phyloP scores from a whole-genome alignment of 768 basidiomycete species.

The Leccinum barrowsii region DNA sequence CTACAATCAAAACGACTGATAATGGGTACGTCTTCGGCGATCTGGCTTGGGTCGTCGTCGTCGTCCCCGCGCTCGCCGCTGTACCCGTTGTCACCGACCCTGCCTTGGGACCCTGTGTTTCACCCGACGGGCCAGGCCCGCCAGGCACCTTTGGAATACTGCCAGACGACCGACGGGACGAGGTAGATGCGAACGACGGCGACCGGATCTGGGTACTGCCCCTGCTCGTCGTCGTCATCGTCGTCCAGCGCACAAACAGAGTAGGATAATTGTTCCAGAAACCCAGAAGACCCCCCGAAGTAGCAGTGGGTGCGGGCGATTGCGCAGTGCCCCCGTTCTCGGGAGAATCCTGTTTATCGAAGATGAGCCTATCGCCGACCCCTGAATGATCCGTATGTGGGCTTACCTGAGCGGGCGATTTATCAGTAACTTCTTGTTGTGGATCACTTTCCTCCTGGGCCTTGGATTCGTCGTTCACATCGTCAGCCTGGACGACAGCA shows the following conservation, averaged over 20 bases:
- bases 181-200: slow-evolving; percentile 14
- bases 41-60: slow-evolving; percentile 3
- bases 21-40: slow-evolving; percentile 35
- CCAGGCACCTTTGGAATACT: slow-evolving; percentile 35
- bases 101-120: slow-evolving; percentile 4
- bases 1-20: slow-evolving; percentile 67
- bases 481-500: slow-evolving; percentile 9
- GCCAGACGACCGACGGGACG: slow-evolving; percentile 24
- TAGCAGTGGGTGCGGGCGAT: slow-evolving; percentile 18
- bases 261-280: slow-evolving; percentile 62
- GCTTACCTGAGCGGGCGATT: slow-evolving; percentile 22
- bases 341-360: slow-evolving; percentile 18
- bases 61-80: neutral
- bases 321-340: slow-evolving; percentile 24
- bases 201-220: slow-evolving; percentile 15
- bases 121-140: slow-evolving; percentile 23
- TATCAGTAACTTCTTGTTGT: slow-evolving; percentile 20
- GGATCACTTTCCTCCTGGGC: slow-evolving; percentile 15
- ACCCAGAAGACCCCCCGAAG: slow-evolving; percentile 47
- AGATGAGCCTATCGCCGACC: neutral
- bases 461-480: slow-evolving; percentile 15
- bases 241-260: slow-evolving; percentile 51
- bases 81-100: neutral
- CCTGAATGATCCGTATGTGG: neutral
- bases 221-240: slow-evolving; percentile 20